Conservation (phyloP, 192 early-diverging fungal genomes). For the Pilobolus umbonatus region DNA sequence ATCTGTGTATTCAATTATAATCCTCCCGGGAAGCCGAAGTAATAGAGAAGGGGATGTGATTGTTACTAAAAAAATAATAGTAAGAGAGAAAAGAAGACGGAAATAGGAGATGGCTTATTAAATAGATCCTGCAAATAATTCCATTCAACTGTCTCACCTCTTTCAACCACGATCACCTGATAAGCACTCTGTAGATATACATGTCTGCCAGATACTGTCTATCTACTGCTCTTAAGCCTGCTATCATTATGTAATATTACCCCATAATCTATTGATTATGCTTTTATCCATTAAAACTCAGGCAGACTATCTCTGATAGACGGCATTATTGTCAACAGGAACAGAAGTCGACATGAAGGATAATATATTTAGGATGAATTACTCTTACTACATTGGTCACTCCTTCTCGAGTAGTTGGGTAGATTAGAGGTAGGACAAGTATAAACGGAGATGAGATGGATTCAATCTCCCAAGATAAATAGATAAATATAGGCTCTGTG, state of each 20-base stretch:
- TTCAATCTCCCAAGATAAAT: too few relatives aligned
- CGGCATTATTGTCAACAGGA: neutral
- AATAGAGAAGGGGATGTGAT: conserved; percentile 5
- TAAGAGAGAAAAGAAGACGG: neutral
- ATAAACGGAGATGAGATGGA: too few relatives aligned
- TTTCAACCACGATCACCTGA: conserved; percentile 14
- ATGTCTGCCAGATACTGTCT: too few relatives aligned
- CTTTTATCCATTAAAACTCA: neutral
- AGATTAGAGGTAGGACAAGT: too few relatives aligned
- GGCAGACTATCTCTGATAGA: neutral
- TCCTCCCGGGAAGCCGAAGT: too few relatives aligned
- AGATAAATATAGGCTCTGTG: too few relatives aligned
- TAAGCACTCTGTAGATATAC: neutral
- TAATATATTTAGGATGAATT: too few relatives aligned
- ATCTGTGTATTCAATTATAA: neutral
- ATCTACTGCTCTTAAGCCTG: too few relatives aligned
- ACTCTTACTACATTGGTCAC: too few relatives aligned
- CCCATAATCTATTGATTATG: neutral
- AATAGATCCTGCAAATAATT: neutral
- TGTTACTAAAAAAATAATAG: conserved; percentile 17
- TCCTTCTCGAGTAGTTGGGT: too few relatives aligned
- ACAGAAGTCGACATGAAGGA: neutral
- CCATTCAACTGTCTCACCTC: neutral
- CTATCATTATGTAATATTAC: too few relatives aligned
- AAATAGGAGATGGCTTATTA: neutral